Conservation (phyloP, 148 eudicot species). For the Camellia lanceoleosa region DNA sequence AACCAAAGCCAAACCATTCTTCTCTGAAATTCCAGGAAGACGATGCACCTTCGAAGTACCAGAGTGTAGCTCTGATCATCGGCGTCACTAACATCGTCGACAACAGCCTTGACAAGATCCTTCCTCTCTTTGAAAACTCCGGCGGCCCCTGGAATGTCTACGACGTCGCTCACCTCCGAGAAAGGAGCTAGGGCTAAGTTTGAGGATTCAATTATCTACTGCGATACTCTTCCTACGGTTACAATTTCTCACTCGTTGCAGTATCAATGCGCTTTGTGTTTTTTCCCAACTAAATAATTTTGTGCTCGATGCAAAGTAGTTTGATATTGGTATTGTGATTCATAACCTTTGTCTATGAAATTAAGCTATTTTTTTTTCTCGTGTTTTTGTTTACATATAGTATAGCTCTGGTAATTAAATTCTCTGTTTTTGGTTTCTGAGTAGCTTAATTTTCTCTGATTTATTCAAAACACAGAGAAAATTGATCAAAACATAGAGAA, state of each 20-base stretch:
- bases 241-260: slow-evolving; percentile 17
- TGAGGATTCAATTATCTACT: slow-evolving; percentile 30
- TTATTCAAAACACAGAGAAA: no score
- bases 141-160: no score
- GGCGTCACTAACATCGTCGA: no score
- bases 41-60: no score
- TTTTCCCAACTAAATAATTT: slow-evolving; percentile 43
- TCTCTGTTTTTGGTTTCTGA: no score
- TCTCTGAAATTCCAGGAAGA: no score
- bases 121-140: no score
- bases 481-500: no score
- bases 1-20: no score
- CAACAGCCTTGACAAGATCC: no score
- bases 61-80: no score
- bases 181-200: slow-evolving; percentile 67
- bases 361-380: neutral
- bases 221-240: neutral
- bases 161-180: slow-evolving; percentile 39
- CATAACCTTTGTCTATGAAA: neutral
- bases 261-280: slow-evolving; percentile 62
- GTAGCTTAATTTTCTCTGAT: no score
- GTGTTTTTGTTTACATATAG: neutral
- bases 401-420: neutral
- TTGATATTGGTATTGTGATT: slow-evolving; percentile 59
- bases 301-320: slow-evolving; percentile 73